Percentiles rank a stretch among this genome's conserved stretches.
Conservation (phyloP, 2,329 filamentous ascomycete species). For the Sporothrix globosa region DNA sequence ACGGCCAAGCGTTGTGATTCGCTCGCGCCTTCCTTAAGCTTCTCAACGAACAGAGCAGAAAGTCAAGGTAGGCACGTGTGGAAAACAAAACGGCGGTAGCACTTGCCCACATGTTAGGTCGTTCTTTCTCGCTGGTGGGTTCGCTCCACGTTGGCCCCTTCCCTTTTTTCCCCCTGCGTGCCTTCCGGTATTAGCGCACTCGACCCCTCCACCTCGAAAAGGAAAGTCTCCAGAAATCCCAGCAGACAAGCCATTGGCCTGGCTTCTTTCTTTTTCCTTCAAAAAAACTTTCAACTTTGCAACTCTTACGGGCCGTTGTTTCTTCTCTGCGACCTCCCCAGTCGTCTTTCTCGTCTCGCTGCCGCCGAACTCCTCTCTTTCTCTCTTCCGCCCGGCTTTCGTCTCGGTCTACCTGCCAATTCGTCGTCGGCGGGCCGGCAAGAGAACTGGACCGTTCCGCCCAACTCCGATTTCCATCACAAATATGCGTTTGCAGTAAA, state of each 20-base stretch:
- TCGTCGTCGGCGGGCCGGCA: background rate
- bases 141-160: background rate
- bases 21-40: slow-evolving; percentile 22
- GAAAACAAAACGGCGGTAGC: background rate
- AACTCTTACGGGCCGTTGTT: background rate
- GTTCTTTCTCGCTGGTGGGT: background rate
- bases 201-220: slow-evolving; percentile 28
- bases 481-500: slow-evolving; percentile 22
- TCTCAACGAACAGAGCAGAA: slow-evolving; percentile 1
- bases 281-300: slow-evolving; percentile 23
- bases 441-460: background rate
- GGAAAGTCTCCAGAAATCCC: slow-evolving; percentile 22
- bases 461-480: slow-evolving; percentile 16
- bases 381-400: background rate
- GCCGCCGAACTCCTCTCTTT: background rate
- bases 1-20: slow-evolving; percentile 12
- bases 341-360: background rate
- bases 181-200: slow-evolving; percentile 28
- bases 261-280: slow-evolving; percentile 14
- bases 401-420: background rate
- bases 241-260: slow-evolving; percentile 8
- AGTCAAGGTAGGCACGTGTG: background rate
- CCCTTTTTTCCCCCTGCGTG: slow-evolving; percentile 15
- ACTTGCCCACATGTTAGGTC: slow-evolving; percentile 22
- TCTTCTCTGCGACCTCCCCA: slow-evolving; percentile 2